phyloP scores from a whole-genome alignment of 2,329 filamentous ascomycete genomes.

The Clathrospora elynae region DNA sequence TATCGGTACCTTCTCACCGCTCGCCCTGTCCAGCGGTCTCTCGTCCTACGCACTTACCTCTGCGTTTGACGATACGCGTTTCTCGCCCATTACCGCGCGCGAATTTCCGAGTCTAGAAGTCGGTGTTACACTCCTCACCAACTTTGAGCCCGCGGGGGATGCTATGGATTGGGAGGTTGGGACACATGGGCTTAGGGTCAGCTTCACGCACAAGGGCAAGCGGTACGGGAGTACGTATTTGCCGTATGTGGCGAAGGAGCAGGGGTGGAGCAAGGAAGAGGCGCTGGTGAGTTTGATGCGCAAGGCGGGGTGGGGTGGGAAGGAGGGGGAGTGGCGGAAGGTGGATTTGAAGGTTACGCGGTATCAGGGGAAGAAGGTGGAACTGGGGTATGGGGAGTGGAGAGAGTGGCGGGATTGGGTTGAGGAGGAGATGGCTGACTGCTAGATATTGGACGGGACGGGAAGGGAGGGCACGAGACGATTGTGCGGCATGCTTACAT shows the following conservation, averaged over 20 bases:
- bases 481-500: background rate
- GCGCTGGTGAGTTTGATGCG: constrained; percentile 86
- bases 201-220: constrained; percentile 74
- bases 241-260: constrained; percentile 87
- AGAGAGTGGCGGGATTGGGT: constrained; percentile 80
- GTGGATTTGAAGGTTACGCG: constrained; percentile 78
- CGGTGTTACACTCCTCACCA: constrained; percentile 77
- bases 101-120: constrained; percentile 49
- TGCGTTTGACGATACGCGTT: constrained; percentile 68
- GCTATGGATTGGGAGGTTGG: constrained; percentile 86
- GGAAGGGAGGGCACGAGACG: background rate
- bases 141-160: constrained; percentile 77
- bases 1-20: constrained; percentile 71
- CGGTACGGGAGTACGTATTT: constrained; percentile 88
- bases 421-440: constrained; percentile 42
- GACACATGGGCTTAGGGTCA: constrained; percentile 83
- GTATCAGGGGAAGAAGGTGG: constrained; percentile 84
- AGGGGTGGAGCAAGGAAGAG: constrained; percentile 95
- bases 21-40: constrained; percentile 11
- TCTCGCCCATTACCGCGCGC: constrained; percentile 59
- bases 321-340: constrained; percentile 70
- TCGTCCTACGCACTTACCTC: constrained; percentile 15
- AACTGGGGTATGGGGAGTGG: constrained; percentile 73
- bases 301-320: constrained; percentile 89
- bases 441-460: background rate